Percentiles rank a stretch among this genome's conserved stretches.
phyloP scores from a whole-genome alignment of 2,329 filamentous ascomycete species.

The Cladosporium sphaerospermum region DNA sequence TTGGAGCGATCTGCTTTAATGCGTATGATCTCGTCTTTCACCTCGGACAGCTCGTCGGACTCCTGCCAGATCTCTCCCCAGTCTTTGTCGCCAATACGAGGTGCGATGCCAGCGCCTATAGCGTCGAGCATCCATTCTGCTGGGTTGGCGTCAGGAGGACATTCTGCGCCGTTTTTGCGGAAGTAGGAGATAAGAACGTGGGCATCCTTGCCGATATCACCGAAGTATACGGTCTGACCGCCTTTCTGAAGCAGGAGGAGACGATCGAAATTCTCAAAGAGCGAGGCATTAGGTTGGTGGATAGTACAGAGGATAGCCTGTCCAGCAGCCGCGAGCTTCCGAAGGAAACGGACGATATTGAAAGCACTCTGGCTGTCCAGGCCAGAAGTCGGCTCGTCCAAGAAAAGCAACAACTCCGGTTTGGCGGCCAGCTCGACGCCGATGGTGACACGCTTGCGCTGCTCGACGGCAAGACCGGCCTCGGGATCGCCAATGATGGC shows the following conservation, averaged over 20 bases:
- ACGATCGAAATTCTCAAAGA: constrained; percentile 85
- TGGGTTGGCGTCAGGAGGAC: constrained; percentile 51
- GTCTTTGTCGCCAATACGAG: constrained; percentile 66
- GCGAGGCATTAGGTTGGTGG: constrained; percentile 77
- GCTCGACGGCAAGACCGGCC: constrained; percentile 58
- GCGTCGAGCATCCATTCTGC: constrained; percentile 82
- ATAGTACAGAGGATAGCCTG: constrained; percentile 89
- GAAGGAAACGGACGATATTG: constrained; percentile 72
- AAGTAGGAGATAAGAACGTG: constrained; percentile 58
- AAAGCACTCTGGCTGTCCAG: constrained; percentile 67
- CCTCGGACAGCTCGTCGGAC: constrained; percentile 60
- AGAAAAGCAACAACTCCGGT: constrained; percentile 67
- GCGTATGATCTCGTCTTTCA: constrained; percentile 59
- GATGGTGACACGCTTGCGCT: constrained; percentile 61
- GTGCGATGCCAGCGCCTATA: constrained; percentile 66
- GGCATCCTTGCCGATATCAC: constrained; percentile 73
- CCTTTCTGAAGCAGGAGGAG: constrained; percentile 72
- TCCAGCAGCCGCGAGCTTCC: constrained; percentile 68
- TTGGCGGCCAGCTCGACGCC: constrained; percentile 57
- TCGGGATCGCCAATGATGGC: constrained; percentile 58
- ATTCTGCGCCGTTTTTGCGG: constrained; percentile 37
- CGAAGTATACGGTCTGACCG: constrained; percentile 79
- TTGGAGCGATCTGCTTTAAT: constrained; percentile 58
- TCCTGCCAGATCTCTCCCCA: constrained; percentile 77
- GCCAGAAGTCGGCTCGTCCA: constrained; percentile 73